Evolutionary conservation across 805 yeast genomes (phyloP), one percentile per base, ranked within the genome.

Genomic region (Saccharomyces jurei): DNA sequence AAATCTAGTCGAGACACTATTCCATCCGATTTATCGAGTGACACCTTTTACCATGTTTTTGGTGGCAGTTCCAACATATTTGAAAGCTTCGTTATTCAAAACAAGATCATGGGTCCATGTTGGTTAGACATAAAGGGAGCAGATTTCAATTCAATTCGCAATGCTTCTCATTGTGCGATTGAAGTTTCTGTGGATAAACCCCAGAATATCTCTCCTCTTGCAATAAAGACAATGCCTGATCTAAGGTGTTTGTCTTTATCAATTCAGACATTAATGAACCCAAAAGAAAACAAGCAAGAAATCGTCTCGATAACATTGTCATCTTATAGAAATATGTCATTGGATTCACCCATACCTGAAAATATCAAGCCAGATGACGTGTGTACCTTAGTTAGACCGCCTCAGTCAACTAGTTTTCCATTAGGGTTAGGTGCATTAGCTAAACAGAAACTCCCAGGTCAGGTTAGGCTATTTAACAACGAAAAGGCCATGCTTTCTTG

Each of bases 91-190:
- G 94, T 89, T 10, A 63, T 91, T 27, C 89, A 85, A 68, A 78
- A 87, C 61, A 84, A 86, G 61, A 78, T 94, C 48, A 91, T 89
- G 97, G 99, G 99, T 9, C 99, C 99, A 2, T 90, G 98, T 68
- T 94, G 99, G 99, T 74, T 94, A 52, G 86, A 86, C 50, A 76
- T 94, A 52, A 74, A 77, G 47, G 77, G 80, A 51, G 86, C 84
- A 50, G 83, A 84, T 57, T 86, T 87, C 61, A 66, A 69, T 26
- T 68, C 81, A 0, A 69, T 84, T 46, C 78, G 77, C 52, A 85
- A 83, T 63, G 77, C 87, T 2, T 84, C 96, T 0, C 92, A 91
- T 72, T 88, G 96, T 71, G 80, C 81, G 54, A 77, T 87, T n/a
- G 96, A 89, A 63, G 81, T 87, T 1, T 71, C 83, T 1, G 80